Conservation (phyloP, 305 asterid species). For the Ruellia speciosa region DNA sequence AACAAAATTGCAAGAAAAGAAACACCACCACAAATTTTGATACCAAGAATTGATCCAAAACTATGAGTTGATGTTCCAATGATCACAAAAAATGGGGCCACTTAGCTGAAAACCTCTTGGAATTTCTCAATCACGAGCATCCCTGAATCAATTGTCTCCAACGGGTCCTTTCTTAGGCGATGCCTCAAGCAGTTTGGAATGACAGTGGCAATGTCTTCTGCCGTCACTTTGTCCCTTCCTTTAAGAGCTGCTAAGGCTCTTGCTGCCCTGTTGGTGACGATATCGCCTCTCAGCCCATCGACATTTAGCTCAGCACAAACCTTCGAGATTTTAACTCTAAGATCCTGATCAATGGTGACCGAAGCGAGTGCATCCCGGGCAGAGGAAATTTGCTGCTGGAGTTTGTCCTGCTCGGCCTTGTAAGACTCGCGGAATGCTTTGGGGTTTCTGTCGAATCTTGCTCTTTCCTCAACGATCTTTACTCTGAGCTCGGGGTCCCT, state of each 20-base stretch:
- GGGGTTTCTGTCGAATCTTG: conserved; percentile 72
- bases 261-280: conserved; percentile 82
- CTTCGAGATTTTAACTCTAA: conserved; percentile 74
- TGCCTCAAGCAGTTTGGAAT: conserved; percentile 94
- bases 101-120: conserved; percentile 68
- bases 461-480: conserved; percentile 84
- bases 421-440: conserved; percentile 70
- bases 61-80: background rate
- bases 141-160: conserved; percentile 92
- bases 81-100: background rate
- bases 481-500: conserved; percentile 88
- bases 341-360: conserved; percentile 65
- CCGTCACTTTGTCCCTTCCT: conserved; percentile 65
- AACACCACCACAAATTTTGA: too few relatives aligned
- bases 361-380: conserved; percentile 59
- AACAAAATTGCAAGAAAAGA: too few relatives aligned
- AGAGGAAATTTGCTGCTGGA: conserved; percentile 62
- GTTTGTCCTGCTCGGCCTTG: conserved; percentile 72
- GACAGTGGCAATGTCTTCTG: conserved; percentile 82
- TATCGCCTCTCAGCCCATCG: conserved; percentile 91
- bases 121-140: conserved; percentile 85
- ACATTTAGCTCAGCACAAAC: conserved; percentile 88
- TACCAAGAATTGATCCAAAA: background rate
- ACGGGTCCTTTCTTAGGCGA: conserved; percentile 82
- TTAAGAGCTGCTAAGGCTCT: conserved; percentile 82